A percentile compares a stretch with the other conserved stretches of the same genome.
Evolutionary conservation across 495 filamentous ascomycete genomes (phyloP).

Genomic region (Aspergillus funiculosus): DNA sequence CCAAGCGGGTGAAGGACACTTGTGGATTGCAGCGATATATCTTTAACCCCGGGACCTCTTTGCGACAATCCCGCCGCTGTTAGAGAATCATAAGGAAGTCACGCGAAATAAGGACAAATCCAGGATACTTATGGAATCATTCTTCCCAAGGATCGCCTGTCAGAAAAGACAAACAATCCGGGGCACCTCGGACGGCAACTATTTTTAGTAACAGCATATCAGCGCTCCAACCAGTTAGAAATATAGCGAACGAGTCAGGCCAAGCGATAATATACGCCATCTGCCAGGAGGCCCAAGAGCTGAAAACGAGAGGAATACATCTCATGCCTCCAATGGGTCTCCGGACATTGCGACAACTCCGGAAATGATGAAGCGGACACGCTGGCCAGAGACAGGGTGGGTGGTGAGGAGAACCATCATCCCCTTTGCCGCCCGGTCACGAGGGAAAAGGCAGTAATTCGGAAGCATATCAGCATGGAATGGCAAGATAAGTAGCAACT

Average conservation of each 20-base stretch:
- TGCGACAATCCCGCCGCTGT: slow-evolving; percentile 15
- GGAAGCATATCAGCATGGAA: slow-evolving; percentile 7
- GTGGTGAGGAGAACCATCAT: neutral
- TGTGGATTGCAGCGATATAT: slow-evolving; percentile 25
- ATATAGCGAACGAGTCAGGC: slow-evolving; percentile 11
- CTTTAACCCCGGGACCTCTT: slow-evolving; percentile 22
- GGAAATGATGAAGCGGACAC: slow-evolving; percentile 10
- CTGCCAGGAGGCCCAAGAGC: slow-evolving; percentile 7
- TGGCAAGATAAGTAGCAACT: slow-evolving; percentile 15
- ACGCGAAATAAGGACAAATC: slow-evolving; percentile 23
- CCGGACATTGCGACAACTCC: slow-evolving; percentile 8
- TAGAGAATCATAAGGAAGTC: slow-evolving; percentile 8
- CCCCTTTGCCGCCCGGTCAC: slow-evolving; percentile 13
- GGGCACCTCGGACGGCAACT: slow-evolving; percentile 5
- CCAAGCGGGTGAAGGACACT: slow-evolving; percentile 16
- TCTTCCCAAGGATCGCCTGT: slow-evolving; percentile 23
- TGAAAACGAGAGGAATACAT: slow-evolving; percentile 9
- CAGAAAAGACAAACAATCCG: neutral
- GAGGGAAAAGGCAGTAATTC: slow-evolving; percentile 10
- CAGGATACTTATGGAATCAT: slow-evolving; percentile 19
- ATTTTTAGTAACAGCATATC: slow-evolving; percentile 18
- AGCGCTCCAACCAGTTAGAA: slow-evolving; percentile 13
- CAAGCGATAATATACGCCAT: slow-evolving; percentile 14
- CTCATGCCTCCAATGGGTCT: slow-evolving; percentile 15
- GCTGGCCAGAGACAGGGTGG: slow-evolving; percentile 12